Percentiles rank a stretch among this genome's conserved stretches.
Conservation (phyloP, 208 protist species). For the Blastocrithidia nonstop region DNA sequence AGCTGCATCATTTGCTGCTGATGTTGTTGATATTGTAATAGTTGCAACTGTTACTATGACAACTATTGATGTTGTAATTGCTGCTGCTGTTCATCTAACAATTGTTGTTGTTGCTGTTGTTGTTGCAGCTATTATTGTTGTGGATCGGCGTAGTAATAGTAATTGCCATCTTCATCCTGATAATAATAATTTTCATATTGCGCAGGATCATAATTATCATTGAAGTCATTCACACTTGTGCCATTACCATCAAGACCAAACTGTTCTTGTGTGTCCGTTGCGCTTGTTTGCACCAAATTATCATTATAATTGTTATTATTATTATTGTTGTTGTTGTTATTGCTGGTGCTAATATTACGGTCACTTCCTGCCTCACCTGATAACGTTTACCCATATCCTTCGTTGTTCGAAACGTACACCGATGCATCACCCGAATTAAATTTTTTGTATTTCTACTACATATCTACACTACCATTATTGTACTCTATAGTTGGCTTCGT, state of each 20-base stretch:
- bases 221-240: slow-evolving; percentile 10
- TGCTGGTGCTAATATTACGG: not conserved
- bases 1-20: not conserved
- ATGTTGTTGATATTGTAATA: slow-evolving; percentile 5
- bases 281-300: slow-evolving; percentile 4
- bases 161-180: slow-evolving; percentile 51
- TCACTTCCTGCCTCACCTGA: not conserved
- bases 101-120: not conserved
- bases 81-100: not conserved
- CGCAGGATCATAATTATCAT: slow-evolving; percentile 14
- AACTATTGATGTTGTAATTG: not conserved
- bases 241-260: slow-evolving; percentile 7
- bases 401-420: no score
- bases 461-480: no score
- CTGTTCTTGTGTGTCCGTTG: slow-evolving; percentile 8
- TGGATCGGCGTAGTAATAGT: slow-evolving; percentile 42
- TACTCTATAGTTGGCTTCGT: no score
- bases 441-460: no score
- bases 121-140: slow-evolving; percentile 11
- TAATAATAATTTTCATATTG: slow-evolving; percentile 63
- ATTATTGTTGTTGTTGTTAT: slow-evolving; percentile 5
- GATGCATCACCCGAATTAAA: no score
- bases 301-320: slow-evolving; percentile 8
- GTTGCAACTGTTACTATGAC: not conserved
- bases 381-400: not conserved